Evolutionary conservation across 768 basidiomycete species (phyloP), one percentile per base, ranked within the genome.

Genomic region (Strobilomyces confusus): DNA sequence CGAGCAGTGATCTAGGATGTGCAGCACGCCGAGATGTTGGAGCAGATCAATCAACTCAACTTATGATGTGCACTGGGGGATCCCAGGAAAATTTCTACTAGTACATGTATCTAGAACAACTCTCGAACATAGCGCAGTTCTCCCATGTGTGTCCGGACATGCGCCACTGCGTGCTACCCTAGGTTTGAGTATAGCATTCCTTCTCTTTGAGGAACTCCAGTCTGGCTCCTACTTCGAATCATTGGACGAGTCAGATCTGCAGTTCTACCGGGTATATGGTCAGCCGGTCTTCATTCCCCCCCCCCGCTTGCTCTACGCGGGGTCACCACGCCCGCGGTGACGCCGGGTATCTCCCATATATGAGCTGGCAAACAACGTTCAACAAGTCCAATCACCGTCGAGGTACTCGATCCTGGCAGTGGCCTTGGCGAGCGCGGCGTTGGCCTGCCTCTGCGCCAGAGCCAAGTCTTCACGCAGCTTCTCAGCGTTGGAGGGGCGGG

Each of bases 21-120:
- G 3, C 72, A 93, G 59, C 92, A 94, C 56, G 80, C 83, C 15
- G 90, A 93, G 63, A 80, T 94, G 47, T 73, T 94, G 45, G 89
- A 92, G 67, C 79, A 87, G 56, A 92, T 93, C 69, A 89, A 91
- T 56, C 89, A 93, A 58, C 77, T 92, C 55, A 92, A 90, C 51
- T 80, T 95, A n/a, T n/a, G n/a, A n/a, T n/a, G n/a, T n/a, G n/a
- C n/a, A n/a, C n/a, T n/a, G n/a, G n/a, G n/a, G n/a, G n/a, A n/a
- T n/a, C n/a, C n/a, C n/a, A n/a, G n/a, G n/a, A n/a, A n/a, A n/a
- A n/a, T n/a, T n/a, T n/a, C n/a, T n/a, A n/a, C n/a, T n/a, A n/a
- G n/a, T n/a, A n/a, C n/a, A n/a, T n/a, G n/a, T n/a, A n/a, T n/a
- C n/a, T n/a, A n/a, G n/a, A n/a, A n/a, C n/a, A n/a, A n/a, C n/a